phyloP scores from a whole-genome alignment of 768 basidiomycete genomes.

The Grammothele lineata region DNA sequence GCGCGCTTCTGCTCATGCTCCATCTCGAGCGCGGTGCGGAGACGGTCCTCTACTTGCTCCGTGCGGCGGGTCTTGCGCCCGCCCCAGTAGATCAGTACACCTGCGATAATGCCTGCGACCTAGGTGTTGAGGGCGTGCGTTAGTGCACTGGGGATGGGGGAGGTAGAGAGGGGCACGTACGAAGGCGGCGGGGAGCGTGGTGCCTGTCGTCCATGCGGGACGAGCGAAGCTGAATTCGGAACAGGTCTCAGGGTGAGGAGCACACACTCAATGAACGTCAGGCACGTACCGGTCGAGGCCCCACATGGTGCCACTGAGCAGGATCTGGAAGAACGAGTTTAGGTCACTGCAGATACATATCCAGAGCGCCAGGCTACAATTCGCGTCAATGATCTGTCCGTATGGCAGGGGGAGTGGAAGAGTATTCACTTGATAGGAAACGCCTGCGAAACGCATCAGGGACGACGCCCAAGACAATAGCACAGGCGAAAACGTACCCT shows the following conservation, averaged over 20 bases:
- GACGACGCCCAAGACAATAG: too few relatives aligned
- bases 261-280: too few relatives aligned
- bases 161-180: slow-evolving; percentile 40
- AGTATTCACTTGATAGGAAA: slow-evolving; percentile 61
- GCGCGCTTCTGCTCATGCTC: slow-evolving; percentile 15
- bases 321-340: slow-evolving; percentile 77
- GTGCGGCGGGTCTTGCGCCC: slow-evolving; percentile 65
- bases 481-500: slow-evolving; percentile 37
- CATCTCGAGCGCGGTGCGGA: slow-evolving; percentile 43
- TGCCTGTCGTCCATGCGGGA: slow-evolving; percentile 66
- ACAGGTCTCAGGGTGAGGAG: not conserved
- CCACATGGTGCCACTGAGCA: slow-evolving; percentile 81
- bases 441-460: slow-evolving; percentile 53
- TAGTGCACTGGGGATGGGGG: not conserved
- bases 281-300: slow-evolving; percentile 53
- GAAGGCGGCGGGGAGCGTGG: slow-evolving; percentile 70
- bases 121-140: not conserved
- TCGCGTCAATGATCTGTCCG: not conserved
- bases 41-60: slow-evolving; percentile 55
- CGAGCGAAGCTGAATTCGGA: slow-evolving; percentile 43
- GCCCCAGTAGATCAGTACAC: slow-evolving; percentile 70
- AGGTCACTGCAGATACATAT: slow-evolving; percentile 72
- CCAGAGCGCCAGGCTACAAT: slow-evolving; percentile 54
- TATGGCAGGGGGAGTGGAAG: not conserved
- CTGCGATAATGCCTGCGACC: slow-evolving; percentile 59